phyloP scores from a whole-genome alignment of 2,329 filamentous ascomycete species.

The Alternaria angustiovoidea region DNA sequence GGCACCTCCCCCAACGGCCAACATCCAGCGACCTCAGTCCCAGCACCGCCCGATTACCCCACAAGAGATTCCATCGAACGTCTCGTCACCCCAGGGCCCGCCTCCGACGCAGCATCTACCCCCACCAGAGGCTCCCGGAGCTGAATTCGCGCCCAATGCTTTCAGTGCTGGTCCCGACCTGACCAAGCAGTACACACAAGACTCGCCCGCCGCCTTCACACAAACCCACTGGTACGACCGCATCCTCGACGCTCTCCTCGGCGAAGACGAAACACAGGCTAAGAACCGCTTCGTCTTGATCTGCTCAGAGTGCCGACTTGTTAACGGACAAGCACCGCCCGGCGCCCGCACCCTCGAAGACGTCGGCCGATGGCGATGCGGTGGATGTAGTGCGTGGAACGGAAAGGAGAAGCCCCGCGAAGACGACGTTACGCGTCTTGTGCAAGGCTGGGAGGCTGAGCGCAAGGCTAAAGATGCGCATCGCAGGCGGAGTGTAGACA shows the following conservation, averaged over 20 bases:
- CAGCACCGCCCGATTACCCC: conserved; percentile 42
- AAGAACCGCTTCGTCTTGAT: conserved; percentile 92
- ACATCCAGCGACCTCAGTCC: conserved; percentile 59
- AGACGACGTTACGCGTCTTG: conserved; percentile 66
- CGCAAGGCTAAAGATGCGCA: conserved; percentile 54
- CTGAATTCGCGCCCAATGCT: conserved; percentile 80
- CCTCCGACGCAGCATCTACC: conserved; percentile 31
- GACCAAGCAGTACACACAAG: conserved; percentile 41
- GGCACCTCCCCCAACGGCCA: conserved; percentile 70
- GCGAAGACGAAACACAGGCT: conserved; percentile 91
- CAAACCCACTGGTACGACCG: conserved; percentile 89
- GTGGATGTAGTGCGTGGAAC: conserved; percentile 82
- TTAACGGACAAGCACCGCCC: conserved; percentile 95
- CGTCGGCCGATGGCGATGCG: conserved; percentile 86
- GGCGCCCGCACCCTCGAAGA: conserved; percentile 80
- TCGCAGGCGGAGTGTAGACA: conserved; percentile 19
- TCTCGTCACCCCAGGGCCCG: conserved; percentile 29
- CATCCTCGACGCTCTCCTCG: conserved; percentile 87
- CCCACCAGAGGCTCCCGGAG: conserved; percentile 46
- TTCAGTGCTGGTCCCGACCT: conserved; percentile 51
- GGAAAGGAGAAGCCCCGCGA: conserved; percentile 79
- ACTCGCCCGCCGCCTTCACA: conserved; percentile 49
- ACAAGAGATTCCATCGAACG: conserved; percentile 26
- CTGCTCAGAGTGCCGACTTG: conserved; percentile 80
- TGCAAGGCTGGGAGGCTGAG: conserved; percentile 57